Conservation (phyloP, 2,329 filamentous ascomycete species). For the Allantophomopsis lycopodina region DNA sequence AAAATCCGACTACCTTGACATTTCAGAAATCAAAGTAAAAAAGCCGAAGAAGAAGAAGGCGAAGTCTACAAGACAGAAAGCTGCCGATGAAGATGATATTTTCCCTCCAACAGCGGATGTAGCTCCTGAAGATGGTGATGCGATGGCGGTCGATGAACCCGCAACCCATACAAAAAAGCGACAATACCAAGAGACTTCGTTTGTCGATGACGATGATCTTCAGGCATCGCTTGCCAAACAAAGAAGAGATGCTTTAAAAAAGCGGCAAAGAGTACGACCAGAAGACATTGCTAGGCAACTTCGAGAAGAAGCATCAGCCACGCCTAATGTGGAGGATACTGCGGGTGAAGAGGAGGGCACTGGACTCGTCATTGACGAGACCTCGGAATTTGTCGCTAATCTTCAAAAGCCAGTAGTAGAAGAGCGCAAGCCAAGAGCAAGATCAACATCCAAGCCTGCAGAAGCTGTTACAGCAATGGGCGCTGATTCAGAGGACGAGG, state of each 20-base stretch:
- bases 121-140: conserved; percentile 23
- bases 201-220: conserved; percentile 86
- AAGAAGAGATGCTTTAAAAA: conserved; percentile 73
- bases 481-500: conserved; percentile 21
- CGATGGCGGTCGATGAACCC: conserved; percentile 69
- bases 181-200: conserved; percentile 49
- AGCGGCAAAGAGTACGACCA: conserved; percentile 73
- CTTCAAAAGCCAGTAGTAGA: conserved; percentile 53
- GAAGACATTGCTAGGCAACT: conserved; percentile 80
- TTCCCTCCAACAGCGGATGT: conserved; percentile 25
- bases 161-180: conserved; percentile 40
- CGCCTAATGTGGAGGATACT: conserved; percentile 44
- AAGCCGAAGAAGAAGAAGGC: conserved; percentile 89
- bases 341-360: conserved; percentile 28
- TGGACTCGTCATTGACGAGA: conserved; percentile 88
- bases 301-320: conserved; percentile 39
- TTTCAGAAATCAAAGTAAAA: conserved; percentile 80
- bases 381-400: conserved; percentile 84
- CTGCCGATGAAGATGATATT: conserved; percentile 46
- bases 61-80: conserved; percentile 60
- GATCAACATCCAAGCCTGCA: conserved; percentile 20
- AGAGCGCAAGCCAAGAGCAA: conserved; percentile 32
- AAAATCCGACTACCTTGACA: conserved; percentile 77
- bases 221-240: conserved; percentile 78
- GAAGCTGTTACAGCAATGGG: conserved; percentile 30